These are phyloP conservation scores for Populus trichocarpa DNA, from an alignment of 441 rosid genomes.

Conservation along the genomic window DNA sequence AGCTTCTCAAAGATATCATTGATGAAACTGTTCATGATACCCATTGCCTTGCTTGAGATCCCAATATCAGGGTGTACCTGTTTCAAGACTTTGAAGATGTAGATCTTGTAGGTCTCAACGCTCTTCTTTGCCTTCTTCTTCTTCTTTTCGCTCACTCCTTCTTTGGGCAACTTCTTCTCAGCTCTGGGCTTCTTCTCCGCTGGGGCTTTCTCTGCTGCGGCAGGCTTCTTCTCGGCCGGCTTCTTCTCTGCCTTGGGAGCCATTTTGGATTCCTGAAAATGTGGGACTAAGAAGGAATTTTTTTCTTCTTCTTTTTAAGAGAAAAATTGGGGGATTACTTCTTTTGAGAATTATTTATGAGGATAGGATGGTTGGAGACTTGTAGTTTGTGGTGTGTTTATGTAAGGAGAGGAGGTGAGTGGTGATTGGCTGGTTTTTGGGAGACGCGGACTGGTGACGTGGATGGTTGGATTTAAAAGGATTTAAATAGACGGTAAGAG, in stretches of 20 bases:
- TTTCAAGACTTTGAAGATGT: conserved; percentile 29
- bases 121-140: conserved; percentile 26
- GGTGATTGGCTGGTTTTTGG: conserved; percentile 10
- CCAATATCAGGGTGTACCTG: conserved; percentile 32
- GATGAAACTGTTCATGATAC: conserved; percentile 30
- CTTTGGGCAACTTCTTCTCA: conserved; percentile 28
- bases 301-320: not conserved
- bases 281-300: too few relatives aligned
- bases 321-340: not conserved
- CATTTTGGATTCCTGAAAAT: not conserved
- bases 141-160: conserved; percentile 18
- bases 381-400: not conserved
- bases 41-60: conserved; percentile 32
- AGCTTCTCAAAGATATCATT: conserved; percentile 29
- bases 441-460: conserved; percentile 18
- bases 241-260: conserved; percentile 29
- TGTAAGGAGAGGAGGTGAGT: not conserved
- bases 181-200: conserved; percentile 26
- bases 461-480: not conserved
- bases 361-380: too few relatives aligned
- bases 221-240: conserved; percentile 22
- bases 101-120: conserved; percentile 30
- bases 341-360: too few relatives aligned
- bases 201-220: conserved; percentile 22
- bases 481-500: conserved; percentile 3